Evolutionary conservation across 2,329 filamentous ascomycete genomes (phyloP), one percentile per base, ranked within the genome.

Genomic region (Trichoderma afroharzianum): DNA sequence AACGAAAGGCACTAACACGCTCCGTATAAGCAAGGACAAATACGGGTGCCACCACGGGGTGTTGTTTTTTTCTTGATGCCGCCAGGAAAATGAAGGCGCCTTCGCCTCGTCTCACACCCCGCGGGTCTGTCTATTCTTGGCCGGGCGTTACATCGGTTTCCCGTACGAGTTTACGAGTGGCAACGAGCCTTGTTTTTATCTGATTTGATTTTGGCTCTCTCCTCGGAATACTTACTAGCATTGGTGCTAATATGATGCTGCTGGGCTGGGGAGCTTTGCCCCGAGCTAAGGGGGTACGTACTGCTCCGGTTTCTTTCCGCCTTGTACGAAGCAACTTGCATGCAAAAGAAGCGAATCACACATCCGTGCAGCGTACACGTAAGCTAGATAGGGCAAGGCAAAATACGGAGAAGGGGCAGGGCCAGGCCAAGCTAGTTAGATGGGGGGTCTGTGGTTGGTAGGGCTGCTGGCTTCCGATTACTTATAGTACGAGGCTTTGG

Each of bases 391-490:
- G 33, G 26, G 55, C 61, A 43, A 28, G 9, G 61, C 61, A 12
- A 39, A 36, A 47, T 4, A 33, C 14, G 28, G 12, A 24, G 12
- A n/a, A 32, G 33, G 7, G 24, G 26, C 28, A 53, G 63, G 47
- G 32, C 47, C 32, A 43, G 53, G 32, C 14, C 50, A 58, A 61
- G 24, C 66, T 47, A 36, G 28, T 28, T 64, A 6, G 12, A 24
- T 53, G 63, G 26, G 26, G 43, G 39, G 28, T n/a, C 18, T 43
- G 47, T 24, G 12, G n/a, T 36, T 55, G 26, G 66, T 68, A 68
- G 66, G 66, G 66, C 66, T 68, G 63, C 32, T 55, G 28, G 39
- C 39, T 39, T 39, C 32, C 43, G 66, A 64, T 64, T 26, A 33
- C 47, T 33, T 47, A 26, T 9, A 43, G 30, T 24, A 24, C 66